phyloP scores from a whole-genome alignment of 148 eudicot genomes.

The Polygonum maritimum region DNA sequence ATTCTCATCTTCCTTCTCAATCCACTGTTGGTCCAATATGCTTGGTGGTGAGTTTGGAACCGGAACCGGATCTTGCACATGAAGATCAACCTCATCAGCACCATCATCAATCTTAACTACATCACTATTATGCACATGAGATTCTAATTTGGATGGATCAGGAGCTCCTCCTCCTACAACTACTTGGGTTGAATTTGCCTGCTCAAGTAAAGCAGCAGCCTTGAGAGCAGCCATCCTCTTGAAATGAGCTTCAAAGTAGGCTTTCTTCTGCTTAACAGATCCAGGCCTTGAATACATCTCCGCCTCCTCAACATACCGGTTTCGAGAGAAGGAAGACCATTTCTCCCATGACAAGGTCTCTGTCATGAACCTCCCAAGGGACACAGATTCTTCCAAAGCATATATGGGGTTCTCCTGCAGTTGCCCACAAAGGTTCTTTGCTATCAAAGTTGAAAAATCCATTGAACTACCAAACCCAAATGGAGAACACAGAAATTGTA shows the following conservation, averaged over 20 bases:
- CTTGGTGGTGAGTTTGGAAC: not conserved
- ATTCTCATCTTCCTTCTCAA: slow-evolving; percentile 7
- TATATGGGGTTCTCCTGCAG: slow-evolving; percentile 46
- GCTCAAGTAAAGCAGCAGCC: slow-evolving; percentile 69
- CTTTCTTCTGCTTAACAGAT: slow-evolving; percentile 88
- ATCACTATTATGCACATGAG: slow-evolving; percentile 1
- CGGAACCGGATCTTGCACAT: not conserved
- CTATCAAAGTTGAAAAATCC: not conserved
- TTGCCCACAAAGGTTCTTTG: not conserved
- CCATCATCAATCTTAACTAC: slow-evolving; percentile 7
- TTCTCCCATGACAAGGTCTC: slow-evolving; percentile 88
- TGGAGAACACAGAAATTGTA: not conserved
- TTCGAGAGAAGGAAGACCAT: slow-evolving; percentile 76
- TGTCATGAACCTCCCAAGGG: slow-evolving; percentile 67
- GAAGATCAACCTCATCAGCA: not conserved
- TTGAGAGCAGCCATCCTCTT: slow-evolving; percentile 79
- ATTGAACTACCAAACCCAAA: not conserved
- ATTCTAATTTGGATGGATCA: not conserved
- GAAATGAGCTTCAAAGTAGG: slow-evolving; percentile 94
- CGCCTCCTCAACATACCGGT: slow-evolving; percentile 73
- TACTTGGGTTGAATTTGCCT: slow-evolving; percentile 20
- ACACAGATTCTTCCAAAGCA: slow-evolving; percentile 58
- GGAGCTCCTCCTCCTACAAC: not conserved
- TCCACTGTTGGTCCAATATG: not conserved
- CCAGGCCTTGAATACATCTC: slow-evolving; percentile 74